These are phyloP conservation scores for Vitis hybrid DNA, from an alignment of 177 flowering plant genomes.

Conservation along the genomic window DNA sequence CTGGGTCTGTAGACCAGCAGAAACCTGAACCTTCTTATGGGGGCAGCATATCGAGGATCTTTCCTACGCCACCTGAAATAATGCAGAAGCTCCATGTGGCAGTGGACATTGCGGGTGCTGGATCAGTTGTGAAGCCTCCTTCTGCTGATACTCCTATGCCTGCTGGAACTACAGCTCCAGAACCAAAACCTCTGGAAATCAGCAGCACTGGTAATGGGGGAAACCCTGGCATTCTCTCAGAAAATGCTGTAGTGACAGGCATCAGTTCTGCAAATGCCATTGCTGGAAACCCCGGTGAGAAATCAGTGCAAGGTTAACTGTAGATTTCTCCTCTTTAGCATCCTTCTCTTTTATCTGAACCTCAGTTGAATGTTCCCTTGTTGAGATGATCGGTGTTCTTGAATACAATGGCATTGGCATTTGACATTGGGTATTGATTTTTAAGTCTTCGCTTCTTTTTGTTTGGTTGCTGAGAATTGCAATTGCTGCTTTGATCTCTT, in stretches of 20 bases:
- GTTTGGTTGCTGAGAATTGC: too few relatives aligned
- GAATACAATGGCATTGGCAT: too few relatives aligned
- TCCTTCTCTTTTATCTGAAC: not conserved
- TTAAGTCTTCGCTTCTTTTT: too few relatives aligned
- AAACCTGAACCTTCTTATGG: conserved; percentile 26
- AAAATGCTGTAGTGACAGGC: not conserved
- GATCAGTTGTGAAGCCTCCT: not conserved
- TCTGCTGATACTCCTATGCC: conserved; percentile 10
- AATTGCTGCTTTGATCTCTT: too few relatives aligned
- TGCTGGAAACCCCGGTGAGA: conserved; percentile 8
- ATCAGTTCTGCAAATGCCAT: conserved; percentile 1
- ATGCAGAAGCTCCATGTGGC: conserved; percentile 20
- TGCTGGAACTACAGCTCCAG: conserved; percentile 1
- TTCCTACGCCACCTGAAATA: conserved; percentile 24
- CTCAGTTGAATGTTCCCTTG: not conserved
- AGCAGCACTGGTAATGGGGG: not conserved
- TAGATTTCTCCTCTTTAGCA: not conserved
- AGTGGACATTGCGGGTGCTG: conserved; percentile 10
- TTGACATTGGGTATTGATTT: too few relatives aligned
- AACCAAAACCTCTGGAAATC: conserved; percentile 9
- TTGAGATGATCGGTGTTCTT: not conserved
- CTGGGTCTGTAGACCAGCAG: conserved; percentile 30
- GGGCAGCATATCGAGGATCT: conserved; percentile 15
- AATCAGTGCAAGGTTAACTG: conserved; percentile 6
- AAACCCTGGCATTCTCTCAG: not conserved